These are phyloP conservation scores for Fusarium sp. DNA, from an alignment of 2,329 filamentous ascomycete species.

Conservation along the genomic window DNA sequence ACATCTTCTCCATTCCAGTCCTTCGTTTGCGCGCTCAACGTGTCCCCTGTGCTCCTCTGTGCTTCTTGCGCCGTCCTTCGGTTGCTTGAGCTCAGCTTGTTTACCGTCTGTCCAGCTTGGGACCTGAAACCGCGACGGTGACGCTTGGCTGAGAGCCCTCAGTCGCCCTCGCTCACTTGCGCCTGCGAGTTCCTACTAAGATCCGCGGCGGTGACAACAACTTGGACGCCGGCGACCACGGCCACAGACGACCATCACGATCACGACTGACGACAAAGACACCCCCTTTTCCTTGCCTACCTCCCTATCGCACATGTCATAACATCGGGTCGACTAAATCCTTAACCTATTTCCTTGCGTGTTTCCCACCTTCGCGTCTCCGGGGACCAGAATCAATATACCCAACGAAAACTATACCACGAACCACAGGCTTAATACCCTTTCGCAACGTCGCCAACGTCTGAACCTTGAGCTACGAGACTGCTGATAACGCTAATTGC, in stretches of 20 bases:
- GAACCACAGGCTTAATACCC: constrained; percentile 16
- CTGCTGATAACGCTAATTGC: constrained; percentile 17
- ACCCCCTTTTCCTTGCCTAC: constrained; percentile 18
- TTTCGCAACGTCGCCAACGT: background rate
- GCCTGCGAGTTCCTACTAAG: constrained; percentile 24
- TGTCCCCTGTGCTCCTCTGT: constrained; percentile 34
- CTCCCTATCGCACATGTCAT: constrained; percentile 4
- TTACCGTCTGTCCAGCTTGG: constrained; percentile 14
- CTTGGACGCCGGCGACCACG: constrained; percentile 14
- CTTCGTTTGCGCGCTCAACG: constrained; percentile 47
- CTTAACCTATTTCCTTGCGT: constrained; percentile 20
- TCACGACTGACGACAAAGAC: constrained; percentile 15
- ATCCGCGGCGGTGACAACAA: constrained; percentile 26
- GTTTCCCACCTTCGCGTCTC: constrained; percentile 6
- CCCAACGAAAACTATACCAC: constrained; percentile 21
- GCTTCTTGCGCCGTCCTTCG: constrained; percentile 35
- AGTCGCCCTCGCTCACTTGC: constrained; percentile 29
- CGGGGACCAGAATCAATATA: constrained; percentile 15
- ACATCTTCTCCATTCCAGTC: constrained; percentile 50
- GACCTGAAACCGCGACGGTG: constrained; percentile 35
- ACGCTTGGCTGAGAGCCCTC: constrained; percentile 25
- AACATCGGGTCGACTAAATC: constrained; percentile 13
- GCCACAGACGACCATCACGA: constrained; percentile 19
- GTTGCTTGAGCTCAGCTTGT: constrained; percentile 36
- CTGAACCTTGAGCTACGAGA: constrained; percentile 9